Conservation (phyloP, 108 stramenopile species). For the Stephanodiscus minutulus region DNA sequence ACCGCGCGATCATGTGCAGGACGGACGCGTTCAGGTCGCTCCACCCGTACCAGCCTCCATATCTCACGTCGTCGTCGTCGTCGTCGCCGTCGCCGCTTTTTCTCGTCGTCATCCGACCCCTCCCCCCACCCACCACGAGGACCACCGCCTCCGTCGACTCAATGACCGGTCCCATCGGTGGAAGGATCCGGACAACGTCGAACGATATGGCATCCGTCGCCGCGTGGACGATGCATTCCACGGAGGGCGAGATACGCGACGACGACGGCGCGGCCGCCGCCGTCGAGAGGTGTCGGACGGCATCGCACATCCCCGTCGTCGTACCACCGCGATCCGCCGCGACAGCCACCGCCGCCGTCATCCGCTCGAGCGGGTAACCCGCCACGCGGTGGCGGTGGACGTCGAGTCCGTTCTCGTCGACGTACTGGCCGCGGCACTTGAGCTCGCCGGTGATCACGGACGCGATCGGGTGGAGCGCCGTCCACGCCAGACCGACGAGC, state of each 20-base stretch:
- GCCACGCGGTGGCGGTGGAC: conserved; percentile 44
- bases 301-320: conserved; percentile 31
- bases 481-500: conserved; percentile 78
- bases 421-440: conserved; percentile 77
- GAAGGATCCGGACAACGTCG: conserved; percentile 56
- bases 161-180: conserved; percentile 49
- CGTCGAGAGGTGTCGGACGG: background rate
- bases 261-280: background rate
- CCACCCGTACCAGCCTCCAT: conserved; percentile 52
- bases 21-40: conserved; percentile 58
- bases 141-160: conserved; percentile 73
- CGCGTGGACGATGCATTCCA: conserved; percentile 34
- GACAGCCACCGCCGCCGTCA: too few relatives aligned
- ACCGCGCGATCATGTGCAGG: conserved; percentile 52
- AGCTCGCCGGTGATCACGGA: conserved; percentile 78
- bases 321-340: too few relatives aligned
- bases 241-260: conserved; percentile 28
- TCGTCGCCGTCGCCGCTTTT: conserved; percentile 44
- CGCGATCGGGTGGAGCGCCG: conserved; percentile 62
- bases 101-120: background rate
- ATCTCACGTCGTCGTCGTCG: conserved; percentile 60
- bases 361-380: conserved; percentile 29
- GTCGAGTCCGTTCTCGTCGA: conserved; percentile 86
- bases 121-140: conserved; percentile 56
- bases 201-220: conserved; percentile 37